Evolutionary conservation across 2,329 filamentous ascomycete genomes (phyloP), one percentile per base, ranked within the genome.

Genomic region (Nigrospora sphaerica): DNA sequence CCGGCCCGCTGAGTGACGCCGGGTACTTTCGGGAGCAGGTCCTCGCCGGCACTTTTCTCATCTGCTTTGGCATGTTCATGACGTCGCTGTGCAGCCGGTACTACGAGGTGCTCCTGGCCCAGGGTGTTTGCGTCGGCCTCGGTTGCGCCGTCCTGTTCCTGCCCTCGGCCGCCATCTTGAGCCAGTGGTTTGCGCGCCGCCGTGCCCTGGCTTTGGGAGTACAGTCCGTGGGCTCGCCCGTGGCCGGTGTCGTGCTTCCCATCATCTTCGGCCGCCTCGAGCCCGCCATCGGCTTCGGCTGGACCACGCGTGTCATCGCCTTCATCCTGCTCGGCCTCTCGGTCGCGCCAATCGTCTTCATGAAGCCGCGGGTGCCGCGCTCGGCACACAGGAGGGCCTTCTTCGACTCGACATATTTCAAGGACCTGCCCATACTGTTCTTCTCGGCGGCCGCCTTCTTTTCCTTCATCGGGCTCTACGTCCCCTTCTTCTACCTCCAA

Each of bases 21-120:
- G 74, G 74, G 14, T 72, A 73, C 49, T 68, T 75, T 41, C 66
- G 65, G 4, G 48, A 57, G 3, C 61, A 78, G 6, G 58, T 78
- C 16, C 45, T 63, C 19, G 62, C 67, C 33, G 74, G 73, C 10
- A 64, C 66, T 28, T 56, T 73, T 45, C 59, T 73, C 46, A 61
- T 75, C 2, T 67, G 74, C n/a, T 68, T 78, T 42, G 72, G 74
- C 11, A 65, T 74, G 46, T 75, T 78, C 69, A 74, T 75, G 68
- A 72, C 70, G 38, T 75, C 71, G 53, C 57, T 78, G 11, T 71
- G 69, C 46, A 62, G 60, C 1, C 52, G 69, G 46, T 75, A 72
- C 56, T 78, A 72, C 69, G 74, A 80, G 42, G 53, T 78, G 13
- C 68, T 78, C 40, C 66, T 79, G 17, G 66, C 71, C 0, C 75